A percentile compares a stretch with the other conserved stretches of the same genome.
These are phyloP conservation scores for Hanseniaspora lachancei DNA, from an alignment of 805 yeast genomes.

Conservation along the genomic window DNA sequence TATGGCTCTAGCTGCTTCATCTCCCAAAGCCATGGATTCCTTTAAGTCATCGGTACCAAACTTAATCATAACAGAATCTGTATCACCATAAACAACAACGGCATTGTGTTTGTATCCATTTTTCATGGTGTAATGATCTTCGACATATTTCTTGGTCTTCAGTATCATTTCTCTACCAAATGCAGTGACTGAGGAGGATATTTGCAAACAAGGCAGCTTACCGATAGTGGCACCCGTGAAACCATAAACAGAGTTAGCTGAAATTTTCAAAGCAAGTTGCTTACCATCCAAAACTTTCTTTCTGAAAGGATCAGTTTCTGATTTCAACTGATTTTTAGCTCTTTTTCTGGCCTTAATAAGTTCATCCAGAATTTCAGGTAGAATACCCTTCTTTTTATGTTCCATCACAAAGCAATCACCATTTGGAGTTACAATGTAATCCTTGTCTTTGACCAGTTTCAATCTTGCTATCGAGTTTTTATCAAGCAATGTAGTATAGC, in stretches of 20 bases:
- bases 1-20: constrained; percentile 84
- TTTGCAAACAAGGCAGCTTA: constrained; percentile 88
- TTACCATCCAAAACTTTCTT: constrained; percentile 92
- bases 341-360: constrained; percentile 80
- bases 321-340: constrained; percentile 80
- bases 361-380: constrained; percentile 86
- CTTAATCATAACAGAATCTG: constrained; percentile 98
- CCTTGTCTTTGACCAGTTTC: constrained; percentile 52
- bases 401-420: constrained; percentile 79
- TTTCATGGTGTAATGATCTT: constrained; percentile 58
- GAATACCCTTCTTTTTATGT: constrained; percentile 59
- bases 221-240: constrained; percentile 99
- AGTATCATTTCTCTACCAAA: constrained; percentile 97
- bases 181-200: constrained; percentile 89
- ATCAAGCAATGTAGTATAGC: constrained; percentile 80
- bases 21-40: constrained; percentile 81
- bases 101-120: constrained; percentile 82
- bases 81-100: constrained; percentile 91
- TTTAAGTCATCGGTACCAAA: constrained; percentile 73
- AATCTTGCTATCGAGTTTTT: constrained; percentile 54
- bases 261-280: constrained; percentile 87
- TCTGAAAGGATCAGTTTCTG: constrained; percentile 88
- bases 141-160: constrained; percentile 73
- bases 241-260: constrained; percentile 97
- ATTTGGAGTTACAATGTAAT: constrained; percentile 78